Percentiles rank a stretch among this genome's conserved stretches.
Evolutionary conservation across 2,329 filamentous ascomycete genomes (phyloP).

Genomic region (Colletotrichum salicis): DNA sequence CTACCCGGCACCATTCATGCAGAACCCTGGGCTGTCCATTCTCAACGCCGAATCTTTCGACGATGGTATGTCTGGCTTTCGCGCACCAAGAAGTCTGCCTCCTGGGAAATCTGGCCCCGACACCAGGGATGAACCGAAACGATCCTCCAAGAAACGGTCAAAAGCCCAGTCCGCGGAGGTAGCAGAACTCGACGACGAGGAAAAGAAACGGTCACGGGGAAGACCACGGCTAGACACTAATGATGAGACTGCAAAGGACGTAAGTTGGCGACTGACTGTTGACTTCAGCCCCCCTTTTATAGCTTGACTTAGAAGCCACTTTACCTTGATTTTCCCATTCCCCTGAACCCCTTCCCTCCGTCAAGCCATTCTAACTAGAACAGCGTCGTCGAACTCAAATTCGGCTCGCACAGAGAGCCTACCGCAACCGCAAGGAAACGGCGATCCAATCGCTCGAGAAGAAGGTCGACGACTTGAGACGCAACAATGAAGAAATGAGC

Average conservation of each 20-base stretch:
- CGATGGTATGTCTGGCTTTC: slow-evolving; percentile 43
- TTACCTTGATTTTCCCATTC: background rate
- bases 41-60: slow-evolving; percentile 60
- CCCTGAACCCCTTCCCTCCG: background rate
- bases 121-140: slow-evolving; percentile 25
- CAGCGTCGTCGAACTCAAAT: slow-evolving; percentile 88
- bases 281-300: slow-evolving; percentile 6
- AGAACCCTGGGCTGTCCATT: slow-evolving; percentile 51
- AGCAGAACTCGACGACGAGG: slow-evolving; percentile 52
- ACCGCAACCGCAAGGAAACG: slow-evolving; percentile 85
- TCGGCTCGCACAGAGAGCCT: slow-evolving; percentile 84
- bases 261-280: slow-evolving; percentile 58
- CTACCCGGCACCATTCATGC: slow-evolving; percentile 38
- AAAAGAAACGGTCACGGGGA: slow-evolving; percentile 73
- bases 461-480: slow-evolving; percentile 75
- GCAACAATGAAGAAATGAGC: slow-evolving; percentile 78
- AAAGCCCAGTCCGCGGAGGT: slow-evolving; percentile 40
- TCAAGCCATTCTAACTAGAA: slow-evolving; percentile 37
- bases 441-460: slow-evolving; percentile 79
- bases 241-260: slow-evolving; percentile 82
- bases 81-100: slow-evolving; percentile 36
- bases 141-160: slow-evolving; percentile 45
- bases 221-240: slow-evolving; percentile 80
- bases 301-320: background rate
- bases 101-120: slow-evolving; percentile 26